These are phyloP conservation scores for Penicillium paneum DNA, from an alignment of 2,329 filamentous ascomycete species.

Conservation along the genomic window DNA sequence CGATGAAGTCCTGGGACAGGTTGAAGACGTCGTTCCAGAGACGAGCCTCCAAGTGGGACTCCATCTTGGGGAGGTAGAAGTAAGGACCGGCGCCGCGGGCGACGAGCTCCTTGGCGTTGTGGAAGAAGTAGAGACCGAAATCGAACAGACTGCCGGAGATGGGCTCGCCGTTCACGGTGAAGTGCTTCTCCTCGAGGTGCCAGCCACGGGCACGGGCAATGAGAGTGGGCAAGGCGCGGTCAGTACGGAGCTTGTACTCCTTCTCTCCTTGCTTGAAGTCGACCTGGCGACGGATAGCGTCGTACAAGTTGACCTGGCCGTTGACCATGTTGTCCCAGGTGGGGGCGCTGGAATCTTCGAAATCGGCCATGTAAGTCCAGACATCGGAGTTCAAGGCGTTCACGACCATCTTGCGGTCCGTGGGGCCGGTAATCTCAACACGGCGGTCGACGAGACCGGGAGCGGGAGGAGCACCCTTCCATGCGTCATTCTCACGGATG, in stretches of 20 bases:
- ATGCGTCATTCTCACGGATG: constrained; percentile 89
- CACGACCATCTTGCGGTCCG: constrained; percentile 98
- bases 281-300: constrained; percentile 87
- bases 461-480: constrained; percentile 87
- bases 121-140: constrained; percentile 98
- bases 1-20: constrained; percentile 87
- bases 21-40: constrained; percentile 99
- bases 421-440: constrained; percentile 95
- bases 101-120: constrained; percentile 88
- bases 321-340: constrained; percentile 99
- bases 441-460: constrained; percentile 90
- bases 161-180: constrained; percentile 90
- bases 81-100: constrained; percentile 84
- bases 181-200: constrained; percentile 98
- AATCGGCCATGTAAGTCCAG: constrained; percentile 99
- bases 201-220: constrained; percentile 94
- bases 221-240: constrained; percentile 80
- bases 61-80: constrained; percentile 98
- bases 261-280: constrained; percentile 96
- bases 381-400: constrained; percentile 95
- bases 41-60: constrained; percentile 92
- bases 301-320: constrained; percentile 95
- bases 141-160: constrained; percentile 92
- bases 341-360: constrained; percentile 92
- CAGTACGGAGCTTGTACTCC: constrained; percentile 95